Evolutionary conservation across 805 yeast genomes (phyloP).

Genomic region (Saccharomycopsis fodiens): DNA sequence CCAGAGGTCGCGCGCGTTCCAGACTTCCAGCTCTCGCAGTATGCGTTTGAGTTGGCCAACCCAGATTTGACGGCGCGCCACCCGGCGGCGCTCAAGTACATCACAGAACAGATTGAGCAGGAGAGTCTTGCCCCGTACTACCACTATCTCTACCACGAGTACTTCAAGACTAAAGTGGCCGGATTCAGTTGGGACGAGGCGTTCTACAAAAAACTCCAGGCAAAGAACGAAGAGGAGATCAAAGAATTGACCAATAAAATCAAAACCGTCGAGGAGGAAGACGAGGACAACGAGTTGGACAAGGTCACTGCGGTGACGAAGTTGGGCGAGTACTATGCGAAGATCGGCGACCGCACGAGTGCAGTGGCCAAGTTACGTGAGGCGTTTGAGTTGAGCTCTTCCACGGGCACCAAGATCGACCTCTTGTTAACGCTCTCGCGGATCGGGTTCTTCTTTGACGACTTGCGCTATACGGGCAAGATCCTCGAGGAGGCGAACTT

Average conservation of each 20-base stretch:
- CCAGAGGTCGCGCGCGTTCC: conserved; percentile 61
- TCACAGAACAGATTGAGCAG: conserved; percentile 46
- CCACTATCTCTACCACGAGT: conserved; percentile 49
- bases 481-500: conserved; percentile 65
- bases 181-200: conserved; percentile 51
- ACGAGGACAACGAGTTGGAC: conserved; percentile 83
- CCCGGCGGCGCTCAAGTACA: conserved; percentile 36
- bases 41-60: conserved; percentile 54
- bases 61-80: conserved; percentile 33
- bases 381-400: conserved; percentile 72
- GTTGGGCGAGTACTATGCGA: conserved; percentile 83
- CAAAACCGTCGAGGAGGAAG: conserved; percentile 45
- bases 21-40: conserved; percentile 74
- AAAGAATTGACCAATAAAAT: conserved; percentile 37
- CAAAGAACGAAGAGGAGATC: conserved; percentile 49
- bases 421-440: conserved; percentile 73
- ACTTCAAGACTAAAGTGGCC: conserved; percentile 28
- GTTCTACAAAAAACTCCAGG: conserved; percentile 42
- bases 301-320: conserved; percentile 66
- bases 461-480: conserved; percentile 58
- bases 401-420: conserved; percentile 88
- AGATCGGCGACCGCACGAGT: conserved; percentile 71
- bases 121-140: conserved; percentile 80
- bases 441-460: conserved; percentile 84
- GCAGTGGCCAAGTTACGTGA: conserved; percentile 61